These are phyloP conservation scores for Inosperma sp. DNA, from an alignment of 768 basidiomycete genomes.

Conservation along the genomic window DNA sequence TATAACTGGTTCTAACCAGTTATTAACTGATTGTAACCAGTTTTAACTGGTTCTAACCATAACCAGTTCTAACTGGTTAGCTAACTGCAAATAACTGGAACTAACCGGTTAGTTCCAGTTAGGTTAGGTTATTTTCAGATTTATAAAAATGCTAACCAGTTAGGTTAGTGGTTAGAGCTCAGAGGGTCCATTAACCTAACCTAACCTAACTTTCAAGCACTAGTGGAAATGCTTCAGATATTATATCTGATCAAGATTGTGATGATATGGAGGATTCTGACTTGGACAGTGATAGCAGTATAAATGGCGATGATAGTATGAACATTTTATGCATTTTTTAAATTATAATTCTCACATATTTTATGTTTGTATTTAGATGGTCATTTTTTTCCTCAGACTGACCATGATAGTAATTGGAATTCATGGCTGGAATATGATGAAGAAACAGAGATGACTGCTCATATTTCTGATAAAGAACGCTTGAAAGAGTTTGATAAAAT, in stretches of 20 bases:
- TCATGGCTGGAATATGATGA: neutral
- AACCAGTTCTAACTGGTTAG: too few relatives aligned
- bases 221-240: neutral
- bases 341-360: neutral
- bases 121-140: too few relatives aligned
- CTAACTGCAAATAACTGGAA: too few relatives aligned
- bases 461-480: neutral
- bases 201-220: neutral
- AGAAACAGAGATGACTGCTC: neutral
- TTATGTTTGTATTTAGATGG: neutral
- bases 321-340: neutral
- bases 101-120: too few relatives aligned
- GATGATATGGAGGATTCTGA: neutral
- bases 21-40: too few relatives aligned
- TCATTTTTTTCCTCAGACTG: neutral
- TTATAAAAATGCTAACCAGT: too few relatives aligned
- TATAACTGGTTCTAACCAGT: neutral
- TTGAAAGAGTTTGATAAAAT: slow-evolving; percentile 4
- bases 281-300: neutral
- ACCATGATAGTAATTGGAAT: neutral
- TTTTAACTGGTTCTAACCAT: too few relatives aligned
- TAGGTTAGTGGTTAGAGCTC: too few relatives aligned
- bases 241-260: neutral
- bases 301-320: neutral
- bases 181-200: too few relatives aligned